These are phyloP conservation scores for Heterobasidion annosum DNA, from an alignment of 1,284 basidiomycete genomes.

Conservation along the genomic window DNA sequence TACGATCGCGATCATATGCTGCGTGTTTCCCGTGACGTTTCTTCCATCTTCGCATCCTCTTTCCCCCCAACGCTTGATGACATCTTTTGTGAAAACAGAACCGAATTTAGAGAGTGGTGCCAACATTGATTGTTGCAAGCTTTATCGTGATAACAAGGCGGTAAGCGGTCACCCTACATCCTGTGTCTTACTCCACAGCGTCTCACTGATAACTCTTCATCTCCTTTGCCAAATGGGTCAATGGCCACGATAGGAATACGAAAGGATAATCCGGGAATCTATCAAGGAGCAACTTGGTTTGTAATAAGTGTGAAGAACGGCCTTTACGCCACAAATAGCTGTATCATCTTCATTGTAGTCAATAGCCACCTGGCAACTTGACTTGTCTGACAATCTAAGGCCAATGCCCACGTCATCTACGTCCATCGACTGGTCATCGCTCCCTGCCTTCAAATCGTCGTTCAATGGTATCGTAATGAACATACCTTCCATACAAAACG, in stretches of 20 bases:
- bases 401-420: too few relatives aligned
- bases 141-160: constrained; percentile 79
- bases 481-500: too few relatives aligned
- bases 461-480: too few relatives aligned
- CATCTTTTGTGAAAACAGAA: constrained; percentile 39
- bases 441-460: too few relatives aligned
- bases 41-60: neutral
- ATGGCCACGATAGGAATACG: constrained; percentile 47
- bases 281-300: constrained; percentile 68
- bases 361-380: too few relatives aligned
- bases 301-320: constrained; percentile 18
- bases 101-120: constrained; percentile 99
- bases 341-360: too few relatives aligned
- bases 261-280: constrained; percentile 59
- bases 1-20: neutral
- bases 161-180: constrained; percentile 20
- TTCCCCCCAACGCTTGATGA: neutral
- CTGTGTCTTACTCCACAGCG: neutral
- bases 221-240: neutral
- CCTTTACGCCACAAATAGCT: too few relatives aligned
- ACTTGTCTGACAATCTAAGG: too few relatives aligned
- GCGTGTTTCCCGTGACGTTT: neutral
- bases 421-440: too few relatives aligned
- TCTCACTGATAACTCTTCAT: neutral
- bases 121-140: constrained; percentile 95